These are phyloP conservation scores for Neurospora sp. DNA, from an alignment of 495 filamentous ascomycete species.

Conservation along the genomic window DNA sequence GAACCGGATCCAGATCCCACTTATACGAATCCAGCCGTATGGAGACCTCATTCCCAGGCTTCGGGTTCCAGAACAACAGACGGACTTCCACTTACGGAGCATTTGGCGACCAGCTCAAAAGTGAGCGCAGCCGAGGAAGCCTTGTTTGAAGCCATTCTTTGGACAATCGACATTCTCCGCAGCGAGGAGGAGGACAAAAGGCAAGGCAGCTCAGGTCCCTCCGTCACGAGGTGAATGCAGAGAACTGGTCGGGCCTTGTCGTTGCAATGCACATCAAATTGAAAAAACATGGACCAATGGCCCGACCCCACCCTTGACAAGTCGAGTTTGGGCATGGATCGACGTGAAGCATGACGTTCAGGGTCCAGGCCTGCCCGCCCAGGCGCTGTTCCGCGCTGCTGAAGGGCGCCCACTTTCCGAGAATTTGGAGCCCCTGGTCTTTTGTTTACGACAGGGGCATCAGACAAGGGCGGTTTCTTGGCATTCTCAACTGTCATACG, in stretches of 20 bases:
- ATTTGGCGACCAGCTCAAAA: constrained; percentile 72
- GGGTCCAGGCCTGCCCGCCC: background rate
- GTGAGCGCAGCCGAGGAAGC: constrained; percentile 52
- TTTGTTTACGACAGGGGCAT: background rate
- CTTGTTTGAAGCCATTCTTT: constrained; percentile 37
- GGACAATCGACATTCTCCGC: constrained; percentile 21
- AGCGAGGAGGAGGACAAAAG: background rate
- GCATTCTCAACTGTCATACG: background rate
- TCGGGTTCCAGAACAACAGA: background rate
- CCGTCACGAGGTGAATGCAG: background rate
- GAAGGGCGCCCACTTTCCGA: background rate
- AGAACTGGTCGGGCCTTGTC: background rate
- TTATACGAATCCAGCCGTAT: background rate
- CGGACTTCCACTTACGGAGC: constrained; percentile 52
- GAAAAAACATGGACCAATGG: background rate
- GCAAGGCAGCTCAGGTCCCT: background rate
- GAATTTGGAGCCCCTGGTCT: background rate
- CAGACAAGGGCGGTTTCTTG: background rate
- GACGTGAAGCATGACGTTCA: background rate
- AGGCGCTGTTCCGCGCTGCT: too few species aligned
- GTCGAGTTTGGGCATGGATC: background rate
- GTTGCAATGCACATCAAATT: background rate
- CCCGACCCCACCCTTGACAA: background rate
- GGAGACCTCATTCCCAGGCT: background rate
- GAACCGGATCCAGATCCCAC: background rate